phyloP scores from a whole-genome alignment of 257 asterid genomes.

The Prunella vulgaris region DNA sequence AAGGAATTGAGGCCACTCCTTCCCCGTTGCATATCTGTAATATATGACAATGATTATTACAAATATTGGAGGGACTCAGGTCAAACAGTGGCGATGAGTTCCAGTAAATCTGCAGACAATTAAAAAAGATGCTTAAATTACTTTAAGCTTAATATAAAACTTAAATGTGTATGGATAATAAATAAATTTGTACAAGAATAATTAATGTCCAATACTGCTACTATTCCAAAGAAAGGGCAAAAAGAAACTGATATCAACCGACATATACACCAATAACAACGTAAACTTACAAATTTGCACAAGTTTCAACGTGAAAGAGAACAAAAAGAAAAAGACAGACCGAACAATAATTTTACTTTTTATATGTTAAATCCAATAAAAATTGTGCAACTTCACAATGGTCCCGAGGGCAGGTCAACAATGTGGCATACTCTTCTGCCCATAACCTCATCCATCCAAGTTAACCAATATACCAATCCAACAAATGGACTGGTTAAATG shows the following conservation, averaged over 20 bases:
- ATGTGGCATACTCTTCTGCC: background rate
- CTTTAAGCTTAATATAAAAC: background rate
- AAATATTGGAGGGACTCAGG: background rate
- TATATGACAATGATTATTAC: background rate
- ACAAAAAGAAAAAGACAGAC: background rate
- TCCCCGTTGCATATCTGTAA: conserved; percentile 58
- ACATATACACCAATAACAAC: background rate
- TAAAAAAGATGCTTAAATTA: conserved; percentile 9
- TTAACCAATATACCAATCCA: background rate
- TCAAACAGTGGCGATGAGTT: conserved; percentile 3
- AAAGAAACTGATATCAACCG: background rate
- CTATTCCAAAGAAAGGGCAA: background rate
- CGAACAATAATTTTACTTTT: background rate
- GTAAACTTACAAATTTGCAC: background rate
- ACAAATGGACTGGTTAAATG: background rate
- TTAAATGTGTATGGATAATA: background rate
- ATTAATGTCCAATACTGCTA: too few species aligned
- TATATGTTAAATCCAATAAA: conserved; percentile 10
- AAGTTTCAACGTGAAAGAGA: background rate
- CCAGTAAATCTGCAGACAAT: conserved; percentile 19
- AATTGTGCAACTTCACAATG: conserved; percentile 13
- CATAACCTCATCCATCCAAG: background rate
- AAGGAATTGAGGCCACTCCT: conserved; percentile 60
- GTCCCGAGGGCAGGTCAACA: background rate
- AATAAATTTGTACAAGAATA: background rate